Evolutionary conservation across 345 rosid species (phyloP).

Genomic region (Lepidium aucheri): DNA sequence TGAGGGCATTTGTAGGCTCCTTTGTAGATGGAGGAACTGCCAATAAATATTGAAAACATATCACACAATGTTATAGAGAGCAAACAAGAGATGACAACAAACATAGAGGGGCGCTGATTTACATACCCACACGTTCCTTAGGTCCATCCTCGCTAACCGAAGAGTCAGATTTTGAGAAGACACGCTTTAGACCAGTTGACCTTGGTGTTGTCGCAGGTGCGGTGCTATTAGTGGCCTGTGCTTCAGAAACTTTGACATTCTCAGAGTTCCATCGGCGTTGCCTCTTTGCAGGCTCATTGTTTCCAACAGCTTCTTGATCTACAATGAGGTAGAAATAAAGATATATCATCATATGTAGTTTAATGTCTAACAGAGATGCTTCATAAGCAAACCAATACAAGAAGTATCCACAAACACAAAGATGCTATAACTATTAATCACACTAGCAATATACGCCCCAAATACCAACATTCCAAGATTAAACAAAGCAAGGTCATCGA

Average conservation of each 20-base stretch:
- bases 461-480: background rate
- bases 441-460: background rate
- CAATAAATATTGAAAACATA: slow-evolving; percentile 9
- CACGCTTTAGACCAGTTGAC: slow-evolving; percentile 43
- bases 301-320: slow-evolving; percentile 66
- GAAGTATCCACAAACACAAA: background rate
- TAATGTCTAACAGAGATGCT: background rate
- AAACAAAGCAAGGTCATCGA: background rate
- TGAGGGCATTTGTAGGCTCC: slow-evolving; percentile 71
- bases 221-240: slow-evolving; percentile 32
- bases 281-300: slow-evolving; percentile 68
- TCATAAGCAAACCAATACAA: background rate
- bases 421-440: background rate
- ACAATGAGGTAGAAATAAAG: slow-evolving; percentile 8
- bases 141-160: slow-evolving; percentile 52
- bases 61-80: background rate
- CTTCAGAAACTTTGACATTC: slow-evolving; percentile 50
- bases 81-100: slow-evolving; percentile 2
- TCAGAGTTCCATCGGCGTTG: slow-evolving; percentile 90
- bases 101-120: background rate
- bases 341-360: background rate
- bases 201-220: slow-evolving; percentile 56
- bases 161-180: slow-evolving; percentile 61
- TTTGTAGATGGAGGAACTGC: slow-evolving; percentile 88
- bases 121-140: slow-evolving; percentile 87